Conservation (phyloP, 768 basidiomycete species). For the Collybia sordida region DNA sequence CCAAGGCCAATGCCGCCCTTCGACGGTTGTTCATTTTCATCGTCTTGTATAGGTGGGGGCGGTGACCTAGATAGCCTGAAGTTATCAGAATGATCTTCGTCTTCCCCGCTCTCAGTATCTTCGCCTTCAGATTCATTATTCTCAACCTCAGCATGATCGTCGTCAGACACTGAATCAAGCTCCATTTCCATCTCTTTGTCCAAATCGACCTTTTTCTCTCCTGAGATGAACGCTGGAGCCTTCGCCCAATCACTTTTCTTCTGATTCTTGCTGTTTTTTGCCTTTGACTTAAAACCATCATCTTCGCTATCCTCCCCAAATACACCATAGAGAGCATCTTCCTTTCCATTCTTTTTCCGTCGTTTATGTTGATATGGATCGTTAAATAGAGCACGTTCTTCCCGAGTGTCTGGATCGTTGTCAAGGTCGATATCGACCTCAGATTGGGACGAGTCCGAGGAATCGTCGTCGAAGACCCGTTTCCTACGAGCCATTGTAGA, state of each 20-base stretch:
- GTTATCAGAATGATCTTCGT: constrained; percentile 41
- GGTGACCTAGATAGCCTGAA: constrained; percentile 53
- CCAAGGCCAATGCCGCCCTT: constrained; percentile 45
- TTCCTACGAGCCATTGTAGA: constrained; percentile 71
- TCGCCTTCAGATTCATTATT: constrained; percentile 33
- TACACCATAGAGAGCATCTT: constrained; percentile 75
- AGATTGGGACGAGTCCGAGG: constrained; percentile 63
- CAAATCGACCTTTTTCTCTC: constrained; percentile 49
- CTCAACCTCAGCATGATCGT: constrained; percentile 30
- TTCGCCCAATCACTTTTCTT: constrained; percentile 70
- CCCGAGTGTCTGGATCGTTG: constrained; percentile 63
- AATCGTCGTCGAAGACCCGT: constrained; percentile 70
- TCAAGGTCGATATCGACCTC: constrained; percentile 46
- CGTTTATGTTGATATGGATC: constrained; percentile 76
- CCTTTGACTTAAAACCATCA: constrained; percentile 36
- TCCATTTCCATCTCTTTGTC: constrained; percentile 35
- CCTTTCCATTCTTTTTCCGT: constrained; percentile 61
- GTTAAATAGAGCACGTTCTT: constrained; percentile 74
- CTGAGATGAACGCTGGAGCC: constrained; percentile 72
- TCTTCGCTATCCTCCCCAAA: constrained; percentile 75
- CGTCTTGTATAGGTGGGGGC: constrained; percentile 58
- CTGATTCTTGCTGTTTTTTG: constrained; percentile 22
- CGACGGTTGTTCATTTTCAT: constrained; percentile 35
- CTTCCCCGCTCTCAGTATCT: constrained; percentile 34
- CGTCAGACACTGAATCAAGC: constrained; percentile 28